Evolutionary conservation across 768 basidiomycete species (phyloP).

Genomic region (Rubroboletus pulcherrimus): DNA sequence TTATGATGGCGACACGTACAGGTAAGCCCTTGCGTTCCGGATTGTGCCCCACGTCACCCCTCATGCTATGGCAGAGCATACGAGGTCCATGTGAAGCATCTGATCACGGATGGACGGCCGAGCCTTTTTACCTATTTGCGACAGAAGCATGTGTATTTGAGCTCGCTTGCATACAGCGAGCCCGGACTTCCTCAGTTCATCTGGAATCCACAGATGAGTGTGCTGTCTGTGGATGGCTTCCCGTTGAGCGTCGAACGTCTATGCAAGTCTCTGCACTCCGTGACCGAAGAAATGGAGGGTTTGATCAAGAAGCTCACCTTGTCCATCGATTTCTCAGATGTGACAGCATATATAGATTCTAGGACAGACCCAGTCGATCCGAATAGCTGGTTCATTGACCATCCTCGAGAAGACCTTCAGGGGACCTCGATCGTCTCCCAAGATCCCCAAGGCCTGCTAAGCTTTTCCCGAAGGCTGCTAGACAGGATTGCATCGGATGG

Average conservation of each 20-base stretch:
- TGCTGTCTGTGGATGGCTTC: not conserved
- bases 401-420: not conserved
- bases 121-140: not conserved
- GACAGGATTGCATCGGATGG: not conserved
- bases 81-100: not conserved
- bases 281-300: not conserved
- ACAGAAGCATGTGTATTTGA: not conserved
- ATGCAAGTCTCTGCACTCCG: not conserved
- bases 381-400: not conserved
- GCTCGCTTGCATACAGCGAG: not conserved
- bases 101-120: not conserved
- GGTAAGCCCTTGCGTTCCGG: not conserved
- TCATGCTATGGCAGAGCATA: not conserved
- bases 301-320: not conserved
- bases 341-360: not conserved
- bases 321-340: not conserved
- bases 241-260: not conserved
- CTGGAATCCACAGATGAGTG: not conserved
- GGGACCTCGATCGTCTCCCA: not conserved
- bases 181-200: not conserved
- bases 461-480: not conserved
- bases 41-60: not conserved
- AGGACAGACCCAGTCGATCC: not conserved
- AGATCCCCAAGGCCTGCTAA: not conserved
- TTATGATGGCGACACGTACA: not conserved